phyloP scores from a whole-genome alignment of 805 yeast genomes.

The Teunomyces panamensis region DNA sequence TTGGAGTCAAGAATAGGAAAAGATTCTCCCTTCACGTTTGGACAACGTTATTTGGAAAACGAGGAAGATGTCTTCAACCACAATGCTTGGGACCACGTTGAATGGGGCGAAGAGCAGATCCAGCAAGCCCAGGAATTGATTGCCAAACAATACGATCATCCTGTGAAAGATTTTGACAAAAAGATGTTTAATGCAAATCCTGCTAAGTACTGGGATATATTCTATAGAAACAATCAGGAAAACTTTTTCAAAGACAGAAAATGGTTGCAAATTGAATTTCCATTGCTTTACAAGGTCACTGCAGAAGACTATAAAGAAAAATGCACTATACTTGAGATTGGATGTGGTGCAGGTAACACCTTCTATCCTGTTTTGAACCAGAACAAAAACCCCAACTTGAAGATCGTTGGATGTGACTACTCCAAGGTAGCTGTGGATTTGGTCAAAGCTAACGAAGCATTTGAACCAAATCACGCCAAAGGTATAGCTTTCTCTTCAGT shows the following conservation, averaged over 20 bases:
- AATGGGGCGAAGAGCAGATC: conserved; percentile 92
- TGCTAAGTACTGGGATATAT: conserved; percentile 91
- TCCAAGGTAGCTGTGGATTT: conserved; percentile 86
- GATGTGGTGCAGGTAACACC: conserved; percentile 98
- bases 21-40: conserved; percentile 88
- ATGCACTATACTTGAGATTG: conserved; percentile 79
- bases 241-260: conserved; percentile 95
- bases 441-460: conserved; percentile 63
- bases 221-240: conserved; percentile 84
- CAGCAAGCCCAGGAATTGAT: conserved; percentile 72
- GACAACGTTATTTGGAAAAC: conserved; percentile 71
- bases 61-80: conserved; percentile 84
- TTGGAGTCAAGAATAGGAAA: conserved; percentile 67
- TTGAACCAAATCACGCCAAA: conserved; percentile 46
- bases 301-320: conserved; percentile 63
- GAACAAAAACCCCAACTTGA: conserved; percentile 74
- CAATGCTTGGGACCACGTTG: conserved; percentile 97
- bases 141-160: conserved; percentile 68
- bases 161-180: conserved; percentile 88
- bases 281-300: conserved; percentile 76
- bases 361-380: conserved; percentile 84
- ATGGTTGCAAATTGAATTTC: conserved; percentile 95
- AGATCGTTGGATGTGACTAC: conserved; percentile 83
- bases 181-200: conserved; percentile 77
- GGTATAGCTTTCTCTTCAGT: conserved; percentile 75